Base-by-base conservation (phyloP, 805 yeast species). In the Ascoidea tarda region DNA sequence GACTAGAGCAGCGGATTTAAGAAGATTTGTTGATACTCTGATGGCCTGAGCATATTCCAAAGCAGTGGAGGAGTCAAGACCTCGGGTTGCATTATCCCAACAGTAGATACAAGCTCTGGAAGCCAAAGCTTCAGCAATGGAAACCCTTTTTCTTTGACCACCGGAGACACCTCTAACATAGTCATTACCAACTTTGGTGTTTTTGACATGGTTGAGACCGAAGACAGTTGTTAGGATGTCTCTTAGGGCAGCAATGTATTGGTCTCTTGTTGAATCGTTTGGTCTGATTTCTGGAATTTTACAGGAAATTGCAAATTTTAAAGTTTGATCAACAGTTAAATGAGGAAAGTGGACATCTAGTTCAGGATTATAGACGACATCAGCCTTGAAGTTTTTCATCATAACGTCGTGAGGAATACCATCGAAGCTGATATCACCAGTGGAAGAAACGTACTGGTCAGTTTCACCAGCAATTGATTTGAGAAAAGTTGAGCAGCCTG, bases 31-130 rank as follows among this genome's bases (percentile, higher is more conserved):
- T 47, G 76, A 67, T 6, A 76, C 70, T 57, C 82, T 77, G 53
- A 83, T 70, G 10, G 84, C 79, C 55, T 77, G 70, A 46, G 81
- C 71, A 58, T 77, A 82, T 63, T 82, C 87, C 55, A 80, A 68
- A 1, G 90, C 90, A 46, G 89, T 83, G 6, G 88, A 82, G 1
- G 89, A 73, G 65, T 84, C 91, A 52, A 84, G 70, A 59, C 90
- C 91, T 67, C 89, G 76, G 12, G 91, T 84, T 5, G 88, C 80
- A 61, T 84, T 84, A 67, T 84, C 87, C 77, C 84, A 80, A 63
- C 82, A 77, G 58, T 74, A 77, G 32, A 81, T 64, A 21, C 76
- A 65, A 31, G 84, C 82, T 45, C 79, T 74, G 33, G 78, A 71
- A 16, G 81, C 75, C 33, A 81, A 66, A 1, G 82, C 82, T 64